phyloP scores from a whole-genome alignment of 2,329 filamentous ascomycete species.

The Colletotrichum noveboracense region DNA sequence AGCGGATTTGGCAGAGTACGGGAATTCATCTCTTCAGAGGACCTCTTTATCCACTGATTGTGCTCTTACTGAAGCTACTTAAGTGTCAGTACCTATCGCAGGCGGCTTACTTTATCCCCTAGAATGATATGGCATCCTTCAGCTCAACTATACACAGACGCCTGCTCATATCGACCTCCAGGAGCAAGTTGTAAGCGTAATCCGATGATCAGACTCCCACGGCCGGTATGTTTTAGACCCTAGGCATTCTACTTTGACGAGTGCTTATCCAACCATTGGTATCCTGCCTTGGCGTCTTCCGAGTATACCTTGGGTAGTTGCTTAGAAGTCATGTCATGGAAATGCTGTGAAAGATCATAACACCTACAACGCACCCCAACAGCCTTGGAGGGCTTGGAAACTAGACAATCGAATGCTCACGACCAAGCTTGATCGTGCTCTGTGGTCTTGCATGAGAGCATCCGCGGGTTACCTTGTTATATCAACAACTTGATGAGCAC shows the following conservation, averaged over 20 bases:
- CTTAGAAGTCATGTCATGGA: neutral
- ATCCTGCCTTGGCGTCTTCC: fast-evolving
- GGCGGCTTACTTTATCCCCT: neutral
- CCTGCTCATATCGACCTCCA: neutral
- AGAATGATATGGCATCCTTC: neutral
- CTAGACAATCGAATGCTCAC: too few species aligned
- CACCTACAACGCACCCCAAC: too few species aligned
- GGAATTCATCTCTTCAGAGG: neutral
- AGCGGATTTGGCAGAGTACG: neutral
- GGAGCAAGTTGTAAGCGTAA: neutral
- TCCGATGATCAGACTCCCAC: neutral
- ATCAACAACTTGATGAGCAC: too few species aligned
- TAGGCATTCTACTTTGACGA: neutral
- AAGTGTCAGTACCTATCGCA: neutral
- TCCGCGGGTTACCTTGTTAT: neutral
- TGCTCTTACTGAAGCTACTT: neutral
- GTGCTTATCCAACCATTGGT: neutral
- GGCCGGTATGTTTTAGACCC: neutral
- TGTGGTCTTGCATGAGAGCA: neutral
- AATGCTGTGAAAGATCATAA: too few species aligned
- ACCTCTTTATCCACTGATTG: neutral
- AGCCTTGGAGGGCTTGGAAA: too few species aligned
- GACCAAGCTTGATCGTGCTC: neutral
- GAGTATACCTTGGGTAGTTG: neutral
- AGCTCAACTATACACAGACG: neutral